Percentiles rank a stretch among this genome's conserved stretches.
Evolutionary conservation across 1,284 basidiomycete species (phyloP).

Genomic region (Apiotrichum porosum): DNA sequence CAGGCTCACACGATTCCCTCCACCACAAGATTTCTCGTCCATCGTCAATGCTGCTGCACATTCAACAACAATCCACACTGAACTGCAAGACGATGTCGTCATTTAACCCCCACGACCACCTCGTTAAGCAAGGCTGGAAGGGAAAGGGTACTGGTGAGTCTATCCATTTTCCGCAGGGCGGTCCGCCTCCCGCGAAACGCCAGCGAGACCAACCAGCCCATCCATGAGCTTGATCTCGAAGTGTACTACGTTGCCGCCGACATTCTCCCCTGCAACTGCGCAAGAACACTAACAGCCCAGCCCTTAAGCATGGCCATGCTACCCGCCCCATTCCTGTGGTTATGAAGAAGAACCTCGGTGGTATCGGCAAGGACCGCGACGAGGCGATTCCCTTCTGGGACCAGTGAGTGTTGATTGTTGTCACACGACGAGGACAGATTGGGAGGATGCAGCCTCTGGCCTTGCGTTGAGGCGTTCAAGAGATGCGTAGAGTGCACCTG

Average conservation of each 20-base stretch:
- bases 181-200: no score
- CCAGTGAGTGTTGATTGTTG: slow-evolving; percentile 62
- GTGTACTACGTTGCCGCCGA: no score
- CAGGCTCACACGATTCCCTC: no score
- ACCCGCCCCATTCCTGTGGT: slow-evolving; percentile 67
- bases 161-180: background rate
- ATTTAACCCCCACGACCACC: slow-evolving; percentile 70
- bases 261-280: background rate
- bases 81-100: slow-evolving; percentile 50
- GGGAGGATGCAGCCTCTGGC: no score
- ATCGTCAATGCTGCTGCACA: no score
- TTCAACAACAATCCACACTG: background rate
- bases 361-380: slow-evolving; percentile 84
- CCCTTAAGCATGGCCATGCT: slow-evolving; percentile 46
- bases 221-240: background rate
- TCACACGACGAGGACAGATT: background rate
- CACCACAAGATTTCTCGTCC: no score
- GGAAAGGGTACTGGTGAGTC: slow-evolving; percentile 64
- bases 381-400: slow-evolving; percentile 96
- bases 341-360: slow-evolving; percentile 76
- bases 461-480: no score
- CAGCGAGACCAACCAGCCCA: no score
- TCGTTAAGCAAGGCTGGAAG: slow-evolving; percentile 78
- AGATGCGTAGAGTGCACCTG: no score
- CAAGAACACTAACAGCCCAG: slow-evolving; percentile 19